Percentiles rank a stretch among this genome's conserved stretches.
Conservation (phyloP, 2,329 filamentous ascomycete genomes). For the Colletotrichum siamense region DNA sequence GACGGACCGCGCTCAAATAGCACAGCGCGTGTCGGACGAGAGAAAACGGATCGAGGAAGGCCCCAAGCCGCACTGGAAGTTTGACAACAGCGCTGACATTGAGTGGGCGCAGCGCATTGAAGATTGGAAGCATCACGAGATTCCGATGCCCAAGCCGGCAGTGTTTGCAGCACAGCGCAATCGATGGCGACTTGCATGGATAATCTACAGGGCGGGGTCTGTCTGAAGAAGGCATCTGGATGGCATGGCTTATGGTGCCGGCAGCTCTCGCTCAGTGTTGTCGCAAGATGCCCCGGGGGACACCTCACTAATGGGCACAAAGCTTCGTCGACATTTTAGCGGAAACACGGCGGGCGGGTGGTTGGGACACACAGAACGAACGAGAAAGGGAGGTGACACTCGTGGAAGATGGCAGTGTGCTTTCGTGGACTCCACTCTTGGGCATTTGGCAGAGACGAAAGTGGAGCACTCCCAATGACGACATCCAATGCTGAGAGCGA, state of each 20-base stretch:
- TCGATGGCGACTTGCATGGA: not conserved
- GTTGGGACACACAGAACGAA: not conserved
- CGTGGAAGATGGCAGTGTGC: not conserved
- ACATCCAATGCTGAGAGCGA: not conserved
- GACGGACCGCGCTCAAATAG: not conserved
- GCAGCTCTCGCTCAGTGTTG: not conserved
- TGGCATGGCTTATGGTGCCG: not conserved
- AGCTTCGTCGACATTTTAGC: no score
- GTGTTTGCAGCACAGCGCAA: not conserved
- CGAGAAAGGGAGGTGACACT: not conserved
- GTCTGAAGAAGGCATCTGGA: not conserved
- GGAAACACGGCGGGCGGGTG: not conserved
- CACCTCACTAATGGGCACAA: no score
- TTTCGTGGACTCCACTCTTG: not conserved
- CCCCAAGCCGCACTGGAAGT: not conserved
- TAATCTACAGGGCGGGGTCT: not conserved
- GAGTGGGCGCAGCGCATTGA: not conserved
- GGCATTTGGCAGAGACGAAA: not conserved
- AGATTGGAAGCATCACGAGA: not conserved
- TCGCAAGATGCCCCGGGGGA: no score
- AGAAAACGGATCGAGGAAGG: not conserved
- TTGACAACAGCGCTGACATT: not conserved
- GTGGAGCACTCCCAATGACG: not conserved
- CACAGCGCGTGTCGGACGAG: not conserved
- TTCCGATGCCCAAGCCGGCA: not conserved